These are phyloP conservation scores for Cyphellophora attinorum DNA, from an alignment of 2,329 filamentous ascomycete genomes.

Conservation along the genomic window DNA sequence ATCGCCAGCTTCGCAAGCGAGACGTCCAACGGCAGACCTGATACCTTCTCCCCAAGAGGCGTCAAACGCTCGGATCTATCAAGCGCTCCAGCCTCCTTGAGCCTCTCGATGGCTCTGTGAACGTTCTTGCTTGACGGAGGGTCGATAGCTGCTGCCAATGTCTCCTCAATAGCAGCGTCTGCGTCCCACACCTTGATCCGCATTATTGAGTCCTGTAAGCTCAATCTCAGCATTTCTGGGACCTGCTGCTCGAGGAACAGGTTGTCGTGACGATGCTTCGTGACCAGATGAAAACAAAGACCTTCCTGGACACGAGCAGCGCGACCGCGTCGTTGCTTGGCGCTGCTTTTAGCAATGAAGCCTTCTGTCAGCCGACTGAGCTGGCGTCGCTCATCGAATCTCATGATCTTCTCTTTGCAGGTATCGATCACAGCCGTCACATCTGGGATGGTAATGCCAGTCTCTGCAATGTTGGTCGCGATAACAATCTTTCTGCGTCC, in stretches of 20 bases:
- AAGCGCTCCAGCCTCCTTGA: conserved; percentile 85
- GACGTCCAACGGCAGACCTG: conserved; percentile 82
- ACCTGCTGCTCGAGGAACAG: conserved; percentile 72
- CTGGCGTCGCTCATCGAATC: conserved; percentile 87
- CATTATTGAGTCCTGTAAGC: conserved; percentile 88
- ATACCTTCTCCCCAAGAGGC: conserved; percentile 73
- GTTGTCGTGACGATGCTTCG: conserved; percentile 75
- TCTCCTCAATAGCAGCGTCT: conserved; percentile 66
- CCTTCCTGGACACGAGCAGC: conserved; percentile 93
- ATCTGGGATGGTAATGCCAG: conserved; percentile 95
- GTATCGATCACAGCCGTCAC: conserved; percentile 95
- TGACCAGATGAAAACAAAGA: conserved; percentile 92
- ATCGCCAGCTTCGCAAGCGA: conserved; percentile 91
- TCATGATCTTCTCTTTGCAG: conserved; percentile 68
- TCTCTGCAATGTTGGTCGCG: conserved; percentile 96
- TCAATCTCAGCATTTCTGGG: conserved; percentile 89
- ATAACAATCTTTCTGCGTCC: conserved; percentile 88
- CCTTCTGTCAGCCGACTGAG: conserved; percentile 84
- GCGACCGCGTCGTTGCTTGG: conserved; percentile 86
- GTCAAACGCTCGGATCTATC: conserved; percentile 76
- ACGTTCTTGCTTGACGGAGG: conserved; percentile 89
- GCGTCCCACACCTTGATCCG: conserved; percentile 90
- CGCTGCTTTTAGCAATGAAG: conserved; percentile 91
- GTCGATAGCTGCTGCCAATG: conserved; percentile 77
- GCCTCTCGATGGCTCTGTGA: conserved; percentile 78